Base-by-base conservation (phyloP, 306 rosid species). In the Chamaecrista fasciculata region DNA sequence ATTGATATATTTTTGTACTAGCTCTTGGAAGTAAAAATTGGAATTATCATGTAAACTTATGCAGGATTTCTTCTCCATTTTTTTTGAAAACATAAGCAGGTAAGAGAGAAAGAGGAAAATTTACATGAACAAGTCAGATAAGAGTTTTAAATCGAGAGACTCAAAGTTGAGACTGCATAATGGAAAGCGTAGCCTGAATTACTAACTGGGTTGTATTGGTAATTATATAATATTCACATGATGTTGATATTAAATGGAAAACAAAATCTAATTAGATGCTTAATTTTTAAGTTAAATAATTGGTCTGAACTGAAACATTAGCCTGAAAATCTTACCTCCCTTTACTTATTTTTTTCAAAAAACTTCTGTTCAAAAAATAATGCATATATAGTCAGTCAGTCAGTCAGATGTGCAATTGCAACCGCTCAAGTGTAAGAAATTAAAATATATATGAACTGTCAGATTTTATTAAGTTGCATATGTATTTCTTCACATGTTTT, bases 401-500 rank as follows among this genome's bases (percentile, higher is more conserved):
- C n/a, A n/a, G n/a, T n/a, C n/a, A n/a, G 37, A 63, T 70, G 34
- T 63, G 36, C 62, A 68, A 44, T 9, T 51, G 18, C 63, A 61
- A 52, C 34, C 66, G 59, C n/a, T n/a, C n/a, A n/a, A n/a, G n/a
- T n/a, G n/a, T n/a, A n/a, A n/a, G n/a, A n/a, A n/a, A n/a, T n/a
- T n/a, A 28, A 34, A 67, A 47, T 5, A 51, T n/a, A 24, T 39
- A 19, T n/a, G 23, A 64, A 71, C 53, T 39, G 25, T 57, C 51
- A 18, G 49, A 66, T 68, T 64, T 66, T 64, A 78, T 66, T 66
- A 31, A 66, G 66, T 70, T 77, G n/a, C 51, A 80, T 75, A 14
- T 37, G 20, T 28, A 67, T 51, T 46, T 66, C 49, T 71, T 66
- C 50, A 55, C 66, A 60, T 55, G 68, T 74, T 74, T 34, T 40